A percentile compares a stretch with the other conserved stretches of the same genome.
phyloP scores from a whole-genome alignment of 2,329 filamentous ascomycete species.

The Capronia americana region DNA sequence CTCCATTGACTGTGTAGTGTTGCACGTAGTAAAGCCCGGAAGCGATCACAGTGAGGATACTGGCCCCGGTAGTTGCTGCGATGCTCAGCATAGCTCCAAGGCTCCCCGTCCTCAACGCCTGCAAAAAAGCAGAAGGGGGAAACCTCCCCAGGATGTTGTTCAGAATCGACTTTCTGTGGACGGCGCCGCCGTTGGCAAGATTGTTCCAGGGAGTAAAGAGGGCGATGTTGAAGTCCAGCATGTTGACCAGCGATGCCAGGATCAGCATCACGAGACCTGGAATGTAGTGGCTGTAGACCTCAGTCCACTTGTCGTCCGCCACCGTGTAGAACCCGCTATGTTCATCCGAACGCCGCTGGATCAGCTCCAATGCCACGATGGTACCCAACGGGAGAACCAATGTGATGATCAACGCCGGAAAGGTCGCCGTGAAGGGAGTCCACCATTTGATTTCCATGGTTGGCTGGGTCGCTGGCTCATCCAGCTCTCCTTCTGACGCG shows the following conservation, averaged over 20 bases:
- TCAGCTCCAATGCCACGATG: conserved; percentile 35
- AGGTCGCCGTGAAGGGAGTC: conserved; percentile 35
- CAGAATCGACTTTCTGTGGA: conserved; percentile 34
- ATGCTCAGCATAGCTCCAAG: conserved; percentile 40
- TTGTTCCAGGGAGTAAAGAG: conserved; percentile 38
- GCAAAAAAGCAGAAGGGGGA: conserved; percentile 33
- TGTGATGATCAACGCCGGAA: conserved; percentile 31
- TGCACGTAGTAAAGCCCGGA: conserved; percentile 44
- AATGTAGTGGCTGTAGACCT: conserved; percentile 44
- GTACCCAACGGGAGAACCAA: conserved; percentile 38
- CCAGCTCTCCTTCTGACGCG: conserved; percentile 36
- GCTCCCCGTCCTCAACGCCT: conserved; percentile 31
- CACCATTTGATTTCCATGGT: conserved; percentile 34
- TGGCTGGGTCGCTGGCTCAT: conserved; percentile 21
- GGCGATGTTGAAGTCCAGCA: conserved; percentile 39
- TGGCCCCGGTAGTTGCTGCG: conserved; percentile 35
- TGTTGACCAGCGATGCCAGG: conserved; percentile 37
- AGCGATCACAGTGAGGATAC: conserved; percentile 40
- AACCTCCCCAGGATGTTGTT: conserved; percentile 35
- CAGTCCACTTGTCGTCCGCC: conserved; percentile 35
- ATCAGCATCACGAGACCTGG: conserved; percentile 39
- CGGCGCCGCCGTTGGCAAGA: conserved; percentile 33
- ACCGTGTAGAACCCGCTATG: conserved; percentile 41
- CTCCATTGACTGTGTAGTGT: conserved; percentile 36
- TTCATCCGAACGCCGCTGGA: conserved; percentile 38